Evolutionary conservation across 306 rosid genomes (phyloP).

Genomic region (Delonix regia): DNA sequence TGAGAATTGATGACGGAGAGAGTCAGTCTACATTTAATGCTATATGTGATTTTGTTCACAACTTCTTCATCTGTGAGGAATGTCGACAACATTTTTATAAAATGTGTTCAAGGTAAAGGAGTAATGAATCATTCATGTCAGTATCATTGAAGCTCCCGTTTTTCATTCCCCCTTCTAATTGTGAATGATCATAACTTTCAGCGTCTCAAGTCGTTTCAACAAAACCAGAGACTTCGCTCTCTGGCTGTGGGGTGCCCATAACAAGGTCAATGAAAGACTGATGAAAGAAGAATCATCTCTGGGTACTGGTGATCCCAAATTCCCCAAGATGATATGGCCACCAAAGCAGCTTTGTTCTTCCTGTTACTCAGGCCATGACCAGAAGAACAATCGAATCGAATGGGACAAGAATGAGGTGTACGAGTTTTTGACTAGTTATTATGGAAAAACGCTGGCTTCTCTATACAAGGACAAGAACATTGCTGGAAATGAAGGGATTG

Average conservation of each 20-base stretch:
- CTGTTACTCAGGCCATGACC: slow-evolving; percentile 58
- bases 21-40: slow-evolving; percentile 81
- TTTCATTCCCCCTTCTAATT: slow-evolving; percentile 37
- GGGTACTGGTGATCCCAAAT: slow-evolving; percentile 82
- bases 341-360: slow-evolving; percentile 75
- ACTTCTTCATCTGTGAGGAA: slow-evolving; percentile 97
- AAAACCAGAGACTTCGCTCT: slow-evolving; percentile 76
- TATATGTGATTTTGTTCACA: slow-evolving; percentile 79
- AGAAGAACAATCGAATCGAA: slow-evolving; percentile 45
- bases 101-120: slow-evolving; percentile 80
- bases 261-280: slow-evolving; percentile 76
- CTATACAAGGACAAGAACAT: slow-evolving; percentile 55
- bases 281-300: slow-evolving; percentile 77
- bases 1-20: slow-evolving; percentile 86
- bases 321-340: slow-evolving; percentile 94
- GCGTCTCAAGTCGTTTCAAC: slow-evolving; percentile 77
- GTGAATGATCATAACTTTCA: slow-evolving; percentile 38
- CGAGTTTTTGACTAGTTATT: slow-evolving; percentile 62
- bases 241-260: slow-evolving; percentile 93
- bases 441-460: slow-evolving; percentile 63
- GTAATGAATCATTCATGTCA: not conserved
- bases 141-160: slow-evolving; percentile 25
- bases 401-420: slow-evolving; percentile 81
- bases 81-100: slow-evolving; percentile 86
- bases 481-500: slow-evolving; percentile 40